Conservation (phyloP, 2,329 filamentous ascomycete species). For the Ceratocystis papillata region DNA sequence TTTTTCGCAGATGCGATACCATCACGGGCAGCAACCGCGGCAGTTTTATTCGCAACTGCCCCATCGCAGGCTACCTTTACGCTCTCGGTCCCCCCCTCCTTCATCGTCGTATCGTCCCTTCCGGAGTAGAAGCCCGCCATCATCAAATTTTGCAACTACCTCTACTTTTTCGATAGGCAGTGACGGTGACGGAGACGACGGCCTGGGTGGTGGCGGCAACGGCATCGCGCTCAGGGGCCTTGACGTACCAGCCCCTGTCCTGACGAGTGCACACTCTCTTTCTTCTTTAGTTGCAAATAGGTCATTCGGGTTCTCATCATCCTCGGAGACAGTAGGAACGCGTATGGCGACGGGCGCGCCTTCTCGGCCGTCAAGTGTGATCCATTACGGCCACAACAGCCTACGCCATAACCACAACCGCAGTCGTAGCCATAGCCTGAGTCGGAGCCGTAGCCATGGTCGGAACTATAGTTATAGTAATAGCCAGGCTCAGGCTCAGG, state of each 20-base stretch:
- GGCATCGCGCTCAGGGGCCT: neutral
- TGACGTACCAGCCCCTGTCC: neutral
- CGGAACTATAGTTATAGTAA: too few relatives aligned
- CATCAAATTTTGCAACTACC: neutral
- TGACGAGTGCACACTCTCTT: conserved; percentile 17
- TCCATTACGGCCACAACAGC: conserved; percentile 2
- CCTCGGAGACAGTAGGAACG: conserved; percentile 8
- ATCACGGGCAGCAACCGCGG: neutral
- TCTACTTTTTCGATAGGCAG: neutral
- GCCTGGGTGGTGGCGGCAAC: neutral
- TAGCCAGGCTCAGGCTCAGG: too few relatives aligned
- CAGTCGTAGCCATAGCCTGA: too few relatives aligned
- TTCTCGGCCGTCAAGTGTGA: conserved; percentile 16
- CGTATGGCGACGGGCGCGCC: conserved; percentile 3
- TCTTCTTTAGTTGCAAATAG: conserved; percentile 5
- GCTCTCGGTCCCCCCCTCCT: neutral
- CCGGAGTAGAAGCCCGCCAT: neutral
- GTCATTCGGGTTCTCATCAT: conserved; percentile 14
- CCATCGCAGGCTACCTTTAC: neutral
- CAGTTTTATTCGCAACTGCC: neutral
- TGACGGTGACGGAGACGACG: neutral
- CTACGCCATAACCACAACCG: neutral
- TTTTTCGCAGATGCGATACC: neutral
- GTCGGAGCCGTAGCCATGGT: too few relatives aligned
- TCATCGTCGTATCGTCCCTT: neutral